Evolutionary conservation across 1,139 yeast genomes (phyloP).

Genomic region (Pichiaceae sp.): DNA sequence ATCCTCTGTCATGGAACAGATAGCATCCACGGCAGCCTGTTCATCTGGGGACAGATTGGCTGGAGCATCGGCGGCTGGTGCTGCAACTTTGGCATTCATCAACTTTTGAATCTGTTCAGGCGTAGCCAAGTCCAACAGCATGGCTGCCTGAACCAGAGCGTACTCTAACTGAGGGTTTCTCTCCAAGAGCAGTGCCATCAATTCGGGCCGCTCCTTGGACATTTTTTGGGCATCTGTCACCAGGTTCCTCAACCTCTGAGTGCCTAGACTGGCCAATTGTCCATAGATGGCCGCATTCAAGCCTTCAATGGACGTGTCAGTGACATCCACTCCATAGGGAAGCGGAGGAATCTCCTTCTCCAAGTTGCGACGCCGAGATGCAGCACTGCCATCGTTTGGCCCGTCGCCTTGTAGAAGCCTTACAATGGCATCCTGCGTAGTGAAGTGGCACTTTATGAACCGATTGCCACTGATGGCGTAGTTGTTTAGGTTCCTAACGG

Average conservation of each 20-base stretch:
- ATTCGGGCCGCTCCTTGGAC: conserved; percentile 51
- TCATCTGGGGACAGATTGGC: not conserved
- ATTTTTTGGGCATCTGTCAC: conserved; percentile 58
- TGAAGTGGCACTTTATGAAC: conserved; percentile 60
- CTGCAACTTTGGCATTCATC: conserved; percentile 13
- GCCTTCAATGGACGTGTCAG: conserved; percentile 8
- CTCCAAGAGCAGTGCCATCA: conserved; percentile 55
- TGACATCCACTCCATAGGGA: conserved; percentile 24
- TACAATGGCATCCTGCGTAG: conserved; percentile 32
- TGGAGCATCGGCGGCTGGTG: not conserved
- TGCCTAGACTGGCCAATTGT: conserved; percentile 25
- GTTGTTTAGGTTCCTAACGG: conserved; percentile 81
- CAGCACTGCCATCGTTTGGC: conserved; percentile 3
- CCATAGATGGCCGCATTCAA: conserved; percentile 18
- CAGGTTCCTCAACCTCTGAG: conserved; percentile 47
- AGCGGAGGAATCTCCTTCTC: conserved; percentile 29
- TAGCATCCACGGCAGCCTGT: conserved; percentile 36
- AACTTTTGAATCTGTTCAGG: conserved; percentile 43
- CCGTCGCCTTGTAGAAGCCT: conserved; percentile 8
- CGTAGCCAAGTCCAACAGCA: conserved; percentile 50
- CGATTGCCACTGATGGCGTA: conserved; percentile 53
- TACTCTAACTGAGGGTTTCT: conserved; percentile 74
- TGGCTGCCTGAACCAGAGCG: conserved; percentile 70
- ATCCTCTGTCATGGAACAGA: conserved; percentile 52
- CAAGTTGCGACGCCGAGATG: conserved; percentile 4